Percentiles rank a stretch among this genome's conserved stretches.
phyloP scores from a whole-genome alignment of 495 filamentous ascomycete species.

The Tuber aestivum region DNA sequence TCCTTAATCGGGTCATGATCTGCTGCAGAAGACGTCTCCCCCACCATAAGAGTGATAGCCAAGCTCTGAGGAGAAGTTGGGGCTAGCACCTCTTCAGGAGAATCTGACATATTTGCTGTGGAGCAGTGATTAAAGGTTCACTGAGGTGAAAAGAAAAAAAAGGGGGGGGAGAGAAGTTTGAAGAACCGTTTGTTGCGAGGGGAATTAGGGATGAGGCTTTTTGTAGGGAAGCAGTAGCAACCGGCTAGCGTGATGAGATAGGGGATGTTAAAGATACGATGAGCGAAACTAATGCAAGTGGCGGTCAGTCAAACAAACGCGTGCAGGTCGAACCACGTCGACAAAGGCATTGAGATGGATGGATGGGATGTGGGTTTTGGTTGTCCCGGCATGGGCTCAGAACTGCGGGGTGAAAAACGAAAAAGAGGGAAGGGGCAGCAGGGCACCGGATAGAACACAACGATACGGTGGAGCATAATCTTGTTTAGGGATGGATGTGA shows the following conservation, averaged over 20 bases:
- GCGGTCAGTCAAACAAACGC: conserved; percentile 1
- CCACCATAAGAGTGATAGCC: conserved; percentile 3
- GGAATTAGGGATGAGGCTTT: not conserved
- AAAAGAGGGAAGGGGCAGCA: not conserved
- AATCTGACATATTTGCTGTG: conserved; percentile 21
- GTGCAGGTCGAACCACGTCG: not conserved
- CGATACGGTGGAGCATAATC: not conserved
- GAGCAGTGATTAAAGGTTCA: not conserved
- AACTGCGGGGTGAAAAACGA: not conserved
- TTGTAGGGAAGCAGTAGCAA: conserved; percentile 1
- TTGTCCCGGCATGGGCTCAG: not conserved
- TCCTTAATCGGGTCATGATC: conserved; percentile 31
- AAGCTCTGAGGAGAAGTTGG: not conserved
- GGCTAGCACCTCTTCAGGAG: conserved; percentile 3
- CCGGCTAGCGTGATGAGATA: not conserved
- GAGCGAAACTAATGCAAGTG: not conserved
- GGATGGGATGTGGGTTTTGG: not conserved
- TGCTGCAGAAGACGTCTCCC: conserved; percentile 9
- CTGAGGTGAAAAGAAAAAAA: not conserved
- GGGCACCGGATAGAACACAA: not conserved
- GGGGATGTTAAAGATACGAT: not conserved
- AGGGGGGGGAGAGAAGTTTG: not conserved
- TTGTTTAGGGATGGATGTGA: not conserved
- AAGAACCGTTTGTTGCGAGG: not conserved
- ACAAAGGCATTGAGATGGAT: not conserved